Conservation (phyloP, 495 filamentous ascomycete species). For the Penicillium egyptiacum region DNA sequence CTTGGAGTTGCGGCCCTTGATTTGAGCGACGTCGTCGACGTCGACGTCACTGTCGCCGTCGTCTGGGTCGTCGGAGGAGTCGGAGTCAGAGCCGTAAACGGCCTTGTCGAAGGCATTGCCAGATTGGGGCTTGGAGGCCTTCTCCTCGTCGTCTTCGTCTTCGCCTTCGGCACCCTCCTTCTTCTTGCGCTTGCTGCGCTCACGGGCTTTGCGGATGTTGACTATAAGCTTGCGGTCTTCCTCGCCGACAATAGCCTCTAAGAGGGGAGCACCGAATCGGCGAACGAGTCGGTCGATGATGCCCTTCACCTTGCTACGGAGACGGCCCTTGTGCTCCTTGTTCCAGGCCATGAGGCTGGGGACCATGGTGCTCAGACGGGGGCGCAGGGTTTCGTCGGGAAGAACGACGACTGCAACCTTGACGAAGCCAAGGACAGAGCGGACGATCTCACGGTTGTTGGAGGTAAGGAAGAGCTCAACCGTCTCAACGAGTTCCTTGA, state of each 20-base stretch:
- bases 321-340: constrained; percentile 95
- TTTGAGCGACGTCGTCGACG: constrained; percentile 39
- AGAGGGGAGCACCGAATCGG: constrained; percentile 75
- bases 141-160: constrained; percentile 46
- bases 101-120: constrained; percentile 94
- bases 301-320: constrained; percentile 94
- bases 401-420: constrained; percentile 91
- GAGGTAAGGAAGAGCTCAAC: constrained; percentile 92
- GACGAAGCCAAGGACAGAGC: constrained; percentile 88
- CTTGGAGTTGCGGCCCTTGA: constrained; percentile 34
- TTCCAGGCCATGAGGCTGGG: constrained; percentile 94
- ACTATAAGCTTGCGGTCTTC: constrained; percentile 84
- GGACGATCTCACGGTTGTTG: constrained; percentile 94
- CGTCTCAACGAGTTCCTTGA: constrained; percentile 81
- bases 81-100: constrained; percentile 83
- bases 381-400: constrained; percentile 69
- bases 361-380: constrained; percentile 70
- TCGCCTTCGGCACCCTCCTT: constrained; percentile 57
- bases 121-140: constrained; percentile 48
- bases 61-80: constrained; percentile 62
- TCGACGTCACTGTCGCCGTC: constrained; percentile 58
- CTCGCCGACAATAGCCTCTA: constrained; percentile 72
- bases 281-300: constrained; percentile 92
- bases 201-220: constrained; percentile 91
- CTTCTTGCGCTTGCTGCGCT: constrained; percentile 82